Base-by-base conservation (phyloP, 305 asterid species). In the Fraxinus sp. region DNA sequence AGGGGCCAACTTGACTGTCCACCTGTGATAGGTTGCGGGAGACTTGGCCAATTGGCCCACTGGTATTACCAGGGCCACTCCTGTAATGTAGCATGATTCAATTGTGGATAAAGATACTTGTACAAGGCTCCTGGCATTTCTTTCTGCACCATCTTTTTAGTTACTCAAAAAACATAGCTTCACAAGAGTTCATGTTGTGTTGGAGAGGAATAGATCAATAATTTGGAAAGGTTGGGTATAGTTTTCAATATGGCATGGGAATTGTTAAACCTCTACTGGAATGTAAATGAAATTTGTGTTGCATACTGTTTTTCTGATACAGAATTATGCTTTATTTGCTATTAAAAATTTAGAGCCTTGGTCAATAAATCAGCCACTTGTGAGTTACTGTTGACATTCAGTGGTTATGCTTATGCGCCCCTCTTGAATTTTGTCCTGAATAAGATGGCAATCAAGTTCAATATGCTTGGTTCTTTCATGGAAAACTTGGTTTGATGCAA, bases 1-100 rank as follows among this genome's bases (percentile, higher is more conserved):
- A 41, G 16, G 52, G 52, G 52, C 52, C 52, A 41, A 44, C 52
- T 44, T 10, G 52, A 10, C 16, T 11, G 16, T 44, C 52, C 52
- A 44, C 16, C 97, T 30, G 97, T 92, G 82, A 91, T 94, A 95
- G 94, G 98, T 71, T 90, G 97, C 16, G 16, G 52, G 16, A 11
- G 52, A 44, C 52, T 44, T 44, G 52, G 16, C 16, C 16, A 44
- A 44, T 44, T 44, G 49, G 49, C 49, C 49, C 16, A 13, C 16
- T 41, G 49, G 49, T 11, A 10, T 10, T 39, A 39, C 46, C 49
- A 9, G 49, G 49, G 49, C 49, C 49, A 10, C 49, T 41, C 16
- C 49, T 0, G 49, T 41, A 41, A 41, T 41, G 49, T 41, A 41
- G 49, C 49, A 41, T 41, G 49, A 41, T 41, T 44, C 52, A 44